Evolutionary conservation across 257 asterid species (phyloP).

Genomic region (Perilla frutescens): DNA sequence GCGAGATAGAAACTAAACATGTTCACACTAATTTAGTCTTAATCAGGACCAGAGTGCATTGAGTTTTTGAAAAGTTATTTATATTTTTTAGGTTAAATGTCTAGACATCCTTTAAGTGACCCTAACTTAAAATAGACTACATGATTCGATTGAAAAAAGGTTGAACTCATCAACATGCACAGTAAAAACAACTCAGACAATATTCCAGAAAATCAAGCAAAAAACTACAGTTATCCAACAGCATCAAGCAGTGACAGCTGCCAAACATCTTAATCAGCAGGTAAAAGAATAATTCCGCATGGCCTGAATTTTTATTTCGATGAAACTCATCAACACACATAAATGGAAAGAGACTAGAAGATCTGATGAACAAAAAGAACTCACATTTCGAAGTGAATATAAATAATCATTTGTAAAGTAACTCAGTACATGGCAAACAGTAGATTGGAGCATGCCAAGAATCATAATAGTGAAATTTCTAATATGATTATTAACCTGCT

Average conservation of each 20-base stretch:
- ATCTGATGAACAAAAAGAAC: slow-evolving; percentile 15
- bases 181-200: slow-evolving; percentile 19
- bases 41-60: slow-evolving; percentile 7
- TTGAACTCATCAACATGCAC: slow-evolving; percentile 14
- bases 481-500: slow-evolving; percentile 67
- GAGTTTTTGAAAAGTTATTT: slow-evolving; percentile 14
- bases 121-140: slow-evolving; percentile 7
- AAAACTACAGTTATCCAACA: slow-evolving; percentile 27
- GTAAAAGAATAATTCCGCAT: slow-evolving; percentile 2
- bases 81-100: slow-evolving; percentile 27
- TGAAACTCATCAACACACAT: background rate
- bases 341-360: slow-evolving; percentile 14
- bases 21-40: background rate
- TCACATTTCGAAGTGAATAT: slow-evolving; percentile 5
- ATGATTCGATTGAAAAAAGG: slow-evolving; percentile 6
- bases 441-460: slow-evolving; percentile 23
- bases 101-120: slow-evolving; percentile 8
- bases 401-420: slow-evolving; percentile 12
- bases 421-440: slow-evolving; percentile 27
- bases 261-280: slow-evolving; percentile 28
- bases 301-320: slow-evolving; percentile 21
- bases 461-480: slow-evolving; percentile 20
- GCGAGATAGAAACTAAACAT: slow-evolving; percentile 16
- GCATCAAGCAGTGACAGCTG: slow-evolving; percentile 31
- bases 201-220: slow-evolving; percentile 19